Percentiles rank a stretch among this genome's conserved stretches.
phyloP scores from a whole-genome alignment of 2,329 filamentous ascomycete genomes.

The Emmonsiellopsis sp. region DNA sequence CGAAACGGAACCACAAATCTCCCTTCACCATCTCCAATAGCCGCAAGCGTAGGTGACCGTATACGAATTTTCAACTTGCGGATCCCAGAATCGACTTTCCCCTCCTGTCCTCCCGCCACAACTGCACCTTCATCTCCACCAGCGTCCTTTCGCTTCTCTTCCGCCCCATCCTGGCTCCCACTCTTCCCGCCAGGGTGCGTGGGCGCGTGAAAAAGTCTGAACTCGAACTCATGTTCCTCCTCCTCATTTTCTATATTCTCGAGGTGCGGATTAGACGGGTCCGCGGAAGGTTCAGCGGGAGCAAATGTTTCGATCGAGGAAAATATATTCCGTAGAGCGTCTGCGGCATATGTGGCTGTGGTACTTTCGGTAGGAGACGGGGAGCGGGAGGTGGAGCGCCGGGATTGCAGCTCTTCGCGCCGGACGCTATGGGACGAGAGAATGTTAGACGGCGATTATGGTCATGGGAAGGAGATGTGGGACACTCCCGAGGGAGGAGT shows the following conservation, averaged over 20 bases:
- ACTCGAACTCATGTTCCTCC: slow-evolving; percentile 37
- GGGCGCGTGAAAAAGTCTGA: slow-evolving; percentile 31
- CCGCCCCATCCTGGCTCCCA: background rate
- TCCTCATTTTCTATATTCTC: slow-evolving; percentile 14
- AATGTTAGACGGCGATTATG: background rate
- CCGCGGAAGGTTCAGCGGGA: background rate
- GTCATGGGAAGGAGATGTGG: background rate
- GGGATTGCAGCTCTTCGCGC: slow-evolving; percentile 10
- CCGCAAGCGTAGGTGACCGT: slow-evolving; percentile 29
- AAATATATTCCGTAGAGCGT: slow-evolving; percentile 8
- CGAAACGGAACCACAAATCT: slow-evolving; percentile 32
- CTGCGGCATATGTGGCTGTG: slow-evolving; percentile 9
- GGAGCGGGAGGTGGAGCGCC: slow-evolving; percentile 7
- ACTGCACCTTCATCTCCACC: background rate
- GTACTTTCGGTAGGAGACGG: slow-evolving; percentile 7
- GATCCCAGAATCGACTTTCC: slow-evolving; percentile 9
- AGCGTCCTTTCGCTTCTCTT: background rate
- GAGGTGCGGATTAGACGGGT: background rate
- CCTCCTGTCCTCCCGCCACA: background rate
- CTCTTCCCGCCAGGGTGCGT: background rate
- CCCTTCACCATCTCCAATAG: slow-evolving; percentile 20
- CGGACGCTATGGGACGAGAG: slow-evolving; percentile 7
- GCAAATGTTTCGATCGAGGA: slow-evolving; percentile 9
- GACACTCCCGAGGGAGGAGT: background rate
- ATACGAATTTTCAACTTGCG: slow-evolving; percentile 33